These are phyloP conservation scores for Clitoria ternatea DNA, from an alignment of 306 rosid species.

Conservation along the genomic window DNA sequence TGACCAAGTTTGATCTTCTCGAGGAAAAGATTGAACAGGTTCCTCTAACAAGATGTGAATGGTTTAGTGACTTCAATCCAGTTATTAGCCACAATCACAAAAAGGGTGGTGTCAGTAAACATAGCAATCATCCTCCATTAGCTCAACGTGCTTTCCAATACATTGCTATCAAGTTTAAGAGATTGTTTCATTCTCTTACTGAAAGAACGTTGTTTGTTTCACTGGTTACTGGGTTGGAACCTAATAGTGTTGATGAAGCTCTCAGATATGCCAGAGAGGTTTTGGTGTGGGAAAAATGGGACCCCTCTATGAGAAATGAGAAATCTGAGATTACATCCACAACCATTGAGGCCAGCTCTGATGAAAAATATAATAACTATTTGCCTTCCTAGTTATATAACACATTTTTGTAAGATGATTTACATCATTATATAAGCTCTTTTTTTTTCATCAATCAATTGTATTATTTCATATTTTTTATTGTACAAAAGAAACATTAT, in stretches of 20 bases:
- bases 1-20: slow-evolving; percentile 63
- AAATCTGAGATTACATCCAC: slow-evolving; percentile 36
- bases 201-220: slow-evolving; percentile 64
- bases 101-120: slow-evolving; percentile 17
- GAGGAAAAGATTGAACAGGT: slow-evolving; percentile 51
- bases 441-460: background rate
- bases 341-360: slow-evolving; percentile 32
- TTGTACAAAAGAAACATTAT: no score
- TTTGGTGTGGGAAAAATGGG: slow-evolving; percentile 41
- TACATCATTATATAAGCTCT: background rate
- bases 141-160: slow-evolving; percentile 60
- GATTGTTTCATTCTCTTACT: slow-evolving; percentile 41
- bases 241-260: slow-evolving; percentile 57
- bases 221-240: slow-evolving; percentile 48
- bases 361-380: background rate
- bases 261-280: slow-evolving; percentile 75
- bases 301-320: slow-evolving; percentile 27
- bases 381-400: background rate
- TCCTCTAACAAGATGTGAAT: slow-evolving; percentile 60
- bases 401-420: no score
- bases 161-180: slow-evolving; percentile 69
- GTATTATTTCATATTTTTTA: no score
- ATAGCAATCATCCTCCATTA: slow-evolving; percentile 39
- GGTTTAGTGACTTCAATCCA: slow-evolving; percentile 69
- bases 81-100: slow-evolving; percentile 30